Conservation (phyloP, 345 rosid genomes). For the Eucalyptus fibrosa region DNA sequence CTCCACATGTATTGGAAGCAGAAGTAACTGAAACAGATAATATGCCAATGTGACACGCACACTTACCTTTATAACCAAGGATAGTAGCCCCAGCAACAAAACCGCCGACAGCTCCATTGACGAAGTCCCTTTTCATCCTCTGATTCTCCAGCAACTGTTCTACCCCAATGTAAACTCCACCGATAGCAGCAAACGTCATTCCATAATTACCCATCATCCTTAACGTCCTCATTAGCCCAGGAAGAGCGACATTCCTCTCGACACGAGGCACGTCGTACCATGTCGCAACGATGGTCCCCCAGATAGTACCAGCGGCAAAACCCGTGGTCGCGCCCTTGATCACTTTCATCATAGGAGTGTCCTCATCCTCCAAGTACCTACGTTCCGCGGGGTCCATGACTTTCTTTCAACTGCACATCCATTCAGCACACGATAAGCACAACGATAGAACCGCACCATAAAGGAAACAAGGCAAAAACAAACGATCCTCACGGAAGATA, state of each 20-base stretch:
- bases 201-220: slow-evolving; percentile 98
- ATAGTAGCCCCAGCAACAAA: slow-evolving; percentile 89
- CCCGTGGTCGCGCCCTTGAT: slow-evolving; percentile 80
- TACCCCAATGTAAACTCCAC: slow-evolving; percentile 96
- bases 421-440: background rate
- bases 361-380: slow-evolving; percentile 82
- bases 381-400: slow-evolving; percentile 70
- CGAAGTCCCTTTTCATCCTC: slow-evolving; percentile 76
- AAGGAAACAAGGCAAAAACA: background rate
- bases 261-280: slow-evolving; percentile 98
- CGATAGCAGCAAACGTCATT: slow-evolving; percentile 86
- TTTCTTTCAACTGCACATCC: slow-evolving; percentile 3
- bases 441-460: too few relatives aligned
- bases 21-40: background rate
- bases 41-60: background rate
- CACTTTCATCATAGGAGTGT: slow-evolving; percentile 63
- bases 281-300: slow-evolving; percentile 79
- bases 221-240: slow-evolving; percentile 76
- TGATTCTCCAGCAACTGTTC: slow-evolving; percentile 73
- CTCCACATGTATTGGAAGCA: background rate
- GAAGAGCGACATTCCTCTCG: slow-evolving; percentile 90
- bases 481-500: background rate
- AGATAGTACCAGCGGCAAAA: slow-evolving; percentile 72
- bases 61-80: slow-evolving; percentile 75
- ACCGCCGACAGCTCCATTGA: slow-evolving; percentile 92